Evolutionary conservation across 495 filamentous ascomycete genomes (phyloP), one percentile per base, ranked within the genome.

Genomic region (Penicillium bialowiezense): DNA sequence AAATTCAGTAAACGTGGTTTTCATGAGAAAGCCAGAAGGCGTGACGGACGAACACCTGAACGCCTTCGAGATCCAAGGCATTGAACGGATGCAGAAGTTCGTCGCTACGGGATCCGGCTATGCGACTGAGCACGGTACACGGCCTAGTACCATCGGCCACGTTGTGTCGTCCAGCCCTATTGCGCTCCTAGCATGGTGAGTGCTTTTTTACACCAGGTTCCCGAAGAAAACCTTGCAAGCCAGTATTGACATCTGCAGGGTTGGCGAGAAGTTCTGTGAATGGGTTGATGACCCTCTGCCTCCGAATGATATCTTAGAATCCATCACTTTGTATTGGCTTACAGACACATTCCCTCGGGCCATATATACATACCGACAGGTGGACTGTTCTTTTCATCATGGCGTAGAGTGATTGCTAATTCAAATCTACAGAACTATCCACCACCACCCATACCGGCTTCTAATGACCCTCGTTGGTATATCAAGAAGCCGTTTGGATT

Each of bases 181-280:
- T 1, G 80, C 82, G 0, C 67, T 88, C 18, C 68, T 89, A 3
- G 76, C 82, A 20, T 89, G 86, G 84, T 84, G 63, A 56, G 73
- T 58, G n/a, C n/a, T n/a, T n/a, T n/a, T n/a, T n/a, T n/a, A n/a
- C n/a, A n/a, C n/a, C n/a, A n/a, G n/a, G n/a, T 29, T 8, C 1
- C 5, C 5, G 15, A 32, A 18, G n/a, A 12, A 2, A 2, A 31
- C n/a, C n/a, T n/a, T n/a, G n/a, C n/a, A n/a, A n/a, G n/a, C n/a
- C n/a, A n/a, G n/a, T n/a, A n/a, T n/a, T 49, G 21, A 59, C 15
- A 17, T 18, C 12, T 9, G 5, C 41, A 82, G 79, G 81, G 65
- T 86, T 41, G 84, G 81, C 17, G 86, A 88, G 62, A 88, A 89
- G 56, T 80, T 81, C 54, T 51, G 86, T 15, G 75, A 78, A 35